Conservation (phyloP, 2,329 filamentous ascomycete genomes). For the Aschersonia sp. region DNA sequence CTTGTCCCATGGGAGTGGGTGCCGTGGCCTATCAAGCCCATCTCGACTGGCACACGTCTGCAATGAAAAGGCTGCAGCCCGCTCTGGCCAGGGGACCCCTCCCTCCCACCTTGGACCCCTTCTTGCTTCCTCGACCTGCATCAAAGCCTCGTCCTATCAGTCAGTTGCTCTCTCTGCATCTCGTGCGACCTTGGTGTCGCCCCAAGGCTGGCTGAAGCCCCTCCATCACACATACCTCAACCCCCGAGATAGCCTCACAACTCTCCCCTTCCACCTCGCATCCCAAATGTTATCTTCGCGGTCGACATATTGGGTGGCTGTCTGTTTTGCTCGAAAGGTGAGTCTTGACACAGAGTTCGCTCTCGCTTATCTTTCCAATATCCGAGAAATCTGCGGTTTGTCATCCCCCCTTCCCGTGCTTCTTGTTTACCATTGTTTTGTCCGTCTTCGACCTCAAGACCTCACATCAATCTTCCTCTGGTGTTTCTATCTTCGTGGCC, state of each 20-base stretch:
- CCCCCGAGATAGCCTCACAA: constrained; percentile 3
- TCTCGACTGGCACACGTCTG: background rate
- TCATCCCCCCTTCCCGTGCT: background rate
- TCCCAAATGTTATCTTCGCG: background rate
- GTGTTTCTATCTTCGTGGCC: no score
- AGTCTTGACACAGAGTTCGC: constrained; percentile 1
- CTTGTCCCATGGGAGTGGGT: background rate
- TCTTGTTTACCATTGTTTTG: background rate
- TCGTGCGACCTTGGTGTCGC: constrained; percentile 2
- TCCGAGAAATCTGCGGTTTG: no score
- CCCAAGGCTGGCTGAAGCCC: background rate
- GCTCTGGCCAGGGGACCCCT: constrained; percentile 3
- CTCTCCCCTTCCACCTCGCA: background rate
- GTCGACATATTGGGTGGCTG: background rate
- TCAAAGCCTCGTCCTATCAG: background rate
- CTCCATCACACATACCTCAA: background rate
- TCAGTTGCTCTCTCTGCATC: constrained; percentile 1
- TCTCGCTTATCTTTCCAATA: no score
- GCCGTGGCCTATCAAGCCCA: background rate
- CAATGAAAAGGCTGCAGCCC: constrained; percentile 1
- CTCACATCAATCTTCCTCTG: background rate
- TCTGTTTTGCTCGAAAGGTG: constrained; percentile 3
- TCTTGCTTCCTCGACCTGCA: constrained; percentile 1
- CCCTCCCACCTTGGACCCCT: constrained; percentile 3
- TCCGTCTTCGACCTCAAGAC: background rate